Evolutionary conservation across 306 rosid species (phyloP), one percentile per base, ranked within the genome.

Genomic region (Inga oerstediana): DNA sequence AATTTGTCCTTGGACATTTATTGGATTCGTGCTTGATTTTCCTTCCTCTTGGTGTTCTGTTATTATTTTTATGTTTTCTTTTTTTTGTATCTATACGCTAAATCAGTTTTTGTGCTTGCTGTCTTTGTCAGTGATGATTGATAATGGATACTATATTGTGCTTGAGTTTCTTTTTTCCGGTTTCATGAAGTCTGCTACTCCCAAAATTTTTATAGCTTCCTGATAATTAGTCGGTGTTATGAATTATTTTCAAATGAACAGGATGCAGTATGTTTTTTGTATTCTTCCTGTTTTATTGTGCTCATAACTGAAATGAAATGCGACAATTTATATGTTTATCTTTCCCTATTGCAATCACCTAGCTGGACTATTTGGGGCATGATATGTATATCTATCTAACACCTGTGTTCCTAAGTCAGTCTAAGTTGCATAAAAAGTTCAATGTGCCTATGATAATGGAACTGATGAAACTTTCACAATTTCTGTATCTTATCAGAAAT

Each of bases 281-380:
- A 5, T 81, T 72, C 66, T 82, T 30, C 10, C 76, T 61, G 82
- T 77, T 70, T n/a, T 79, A 78, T 65, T 80, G 79, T 83, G 73
- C 61, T 79, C 48, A 17, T 27, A 30, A 44, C 17, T 39, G 65
- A 64, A 44, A 12, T 39, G n/a, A 72, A 48, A 22, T 72, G 17
- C 51, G 27, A 45, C 12, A 72, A 13, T 44, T 72, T 45, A 17
- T 44, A 13, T 43, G 75, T 71, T 70, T 20, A 41, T 39, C 3
- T 41, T 70, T 37, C 11, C 4, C 1, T 20, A 54, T 74, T 82
- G 85, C 70, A 73, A 34, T 62, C 80, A 49, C 61, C 72, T 48
- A 49, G 34, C 34, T 49, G 72, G 69, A 65, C 5, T 54, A 52
- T 35, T 85, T 81, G 54, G 34, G 79, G 59, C 66, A 15, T 76